phyloP scores from a whole-genome alignment of 1,284 basidiomycete species.

The Tylopilus microsporus region DNA sequence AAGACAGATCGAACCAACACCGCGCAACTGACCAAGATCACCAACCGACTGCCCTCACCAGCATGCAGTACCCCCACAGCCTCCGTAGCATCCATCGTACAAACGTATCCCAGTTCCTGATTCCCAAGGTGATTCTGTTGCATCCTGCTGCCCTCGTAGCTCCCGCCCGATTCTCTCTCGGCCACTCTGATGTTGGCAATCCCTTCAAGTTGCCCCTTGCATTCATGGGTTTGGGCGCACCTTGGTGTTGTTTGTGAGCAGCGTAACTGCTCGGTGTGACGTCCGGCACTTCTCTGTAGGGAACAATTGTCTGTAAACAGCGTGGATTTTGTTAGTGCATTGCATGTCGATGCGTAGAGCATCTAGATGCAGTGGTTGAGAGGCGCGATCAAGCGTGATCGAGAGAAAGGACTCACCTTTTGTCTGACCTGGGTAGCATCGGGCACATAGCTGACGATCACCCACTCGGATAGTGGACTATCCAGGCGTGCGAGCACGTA shows the following conservation, averaged over 20 bases:
- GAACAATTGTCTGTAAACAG: conserved; percentile 36
- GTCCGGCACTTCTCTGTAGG: conserved; percentile 69
- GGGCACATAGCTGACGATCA: conserved; percentile 72
- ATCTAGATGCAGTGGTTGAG: conserved; percentile 50
- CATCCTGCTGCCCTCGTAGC: conserved; percentile 55
- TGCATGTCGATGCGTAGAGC: conserved; percentile 85
- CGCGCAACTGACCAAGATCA: conserved; percentile 52
- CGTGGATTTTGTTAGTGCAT: conserved; percentile 51
- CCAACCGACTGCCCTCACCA: conserved; percentile 48
- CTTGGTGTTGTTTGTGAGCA: conserved; percentile 65
- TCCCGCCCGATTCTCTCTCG: conserved; percentile 51
- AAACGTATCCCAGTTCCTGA: conserved; percentile 54
- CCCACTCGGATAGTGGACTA: conserved; percentile 58
- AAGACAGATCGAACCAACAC: not conserved
- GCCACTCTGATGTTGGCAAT: conserved; percentile 70
- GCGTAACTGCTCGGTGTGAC: conserved; percentile 63
- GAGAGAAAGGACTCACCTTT: conserved; percentile 47
- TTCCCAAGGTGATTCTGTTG: conserved; percentile 54
- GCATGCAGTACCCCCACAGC: conserved; percentile 57
- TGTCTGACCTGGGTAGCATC: conserved; percentile 59
- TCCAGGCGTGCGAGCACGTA: conserved; percentile 68
- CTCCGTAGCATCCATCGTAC: conserved; percentile 58
- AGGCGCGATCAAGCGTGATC: not conserved
- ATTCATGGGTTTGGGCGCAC: conserved; percentile 76
- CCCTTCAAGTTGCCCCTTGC: conserved; percentile 79